These are phyloP conservation scores for Pseudocercospora eumusae DNA, from an alignment of 2,329 filamentous ascomycete genomes.

Conservation along the genomic window DNA sequence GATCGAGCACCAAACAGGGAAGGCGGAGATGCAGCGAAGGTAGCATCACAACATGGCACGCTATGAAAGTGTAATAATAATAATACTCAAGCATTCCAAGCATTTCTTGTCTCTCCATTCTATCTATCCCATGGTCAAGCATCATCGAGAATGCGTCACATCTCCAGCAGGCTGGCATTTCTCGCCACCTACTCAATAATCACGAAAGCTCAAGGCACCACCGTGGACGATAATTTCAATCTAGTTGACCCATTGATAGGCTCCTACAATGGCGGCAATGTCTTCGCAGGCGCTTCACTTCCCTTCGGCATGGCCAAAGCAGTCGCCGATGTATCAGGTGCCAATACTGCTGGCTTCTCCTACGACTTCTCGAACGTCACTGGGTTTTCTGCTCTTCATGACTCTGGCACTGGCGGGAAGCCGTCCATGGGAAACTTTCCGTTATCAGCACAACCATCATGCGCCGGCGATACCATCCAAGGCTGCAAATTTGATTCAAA, in stretches of 20 bases:
- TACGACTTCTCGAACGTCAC: conserved; percentile 49
- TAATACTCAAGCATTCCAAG: conserved; percentile 4
- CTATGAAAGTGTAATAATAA: conserved; percentile 1
- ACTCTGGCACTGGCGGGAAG: conserved; percentile 51
- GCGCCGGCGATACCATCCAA: conserved; percentile 29
- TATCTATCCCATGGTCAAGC: not conserved
- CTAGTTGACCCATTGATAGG: conserved; percentile 48
- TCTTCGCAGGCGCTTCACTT: conserved; percentile 44
- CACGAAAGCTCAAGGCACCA: not conserved
- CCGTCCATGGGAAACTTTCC: conserved; percentile 30
- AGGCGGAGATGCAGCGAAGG: conserved; percentile 2
- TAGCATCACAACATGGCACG: not conserved
- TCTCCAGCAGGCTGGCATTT: not conserved
- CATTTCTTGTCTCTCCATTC: not conserved
- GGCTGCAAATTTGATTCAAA: conserved; percentile 55
- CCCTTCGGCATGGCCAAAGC: conserved; percentile 51
- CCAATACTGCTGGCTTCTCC: conserved; percentile 59
- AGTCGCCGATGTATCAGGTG: conserved; percentile 49
- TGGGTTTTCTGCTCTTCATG: conserved; percentile 52
- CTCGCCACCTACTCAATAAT: not conserved
- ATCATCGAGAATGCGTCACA: not conserved
- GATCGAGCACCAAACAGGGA: conserved; percentile 1
- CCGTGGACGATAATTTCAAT: conserved; percentile 22
- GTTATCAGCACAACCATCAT: conserved; percentile 32
- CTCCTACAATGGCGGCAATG: conserved; percentile 44